These are phyloP conservation scores for Trifolium fragiferum DNA, from an alignment of 306 rosid genomes.

Conservation along the genomic window DNA sequence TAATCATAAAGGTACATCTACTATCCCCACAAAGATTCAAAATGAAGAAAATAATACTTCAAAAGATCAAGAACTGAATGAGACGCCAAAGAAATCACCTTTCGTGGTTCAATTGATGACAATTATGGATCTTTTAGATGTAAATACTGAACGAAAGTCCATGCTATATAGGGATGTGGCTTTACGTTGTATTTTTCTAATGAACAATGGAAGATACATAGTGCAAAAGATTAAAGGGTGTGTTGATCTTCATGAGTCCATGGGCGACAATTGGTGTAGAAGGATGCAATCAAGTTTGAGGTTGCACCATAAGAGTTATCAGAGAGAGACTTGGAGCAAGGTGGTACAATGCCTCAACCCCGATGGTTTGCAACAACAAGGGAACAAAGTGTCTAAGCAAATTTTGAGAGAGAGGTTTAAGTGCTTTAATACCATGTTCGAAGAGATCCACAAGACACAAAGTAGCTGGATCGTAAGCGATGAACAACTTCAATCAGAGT, in stretches of 20 bases:
- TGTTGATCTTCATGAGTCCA: constrained; percentile 51
- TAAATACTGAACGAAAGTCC: constrained; percentile 66
- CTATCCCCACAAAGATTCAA: neutral
- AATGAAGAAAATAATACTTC: neutral
- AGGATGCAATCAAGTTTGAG: constrained; percentile 61
- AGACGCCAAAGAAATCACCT: constrained; percentile 49
- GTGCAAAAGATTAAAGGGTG: constrained; percentile 79
- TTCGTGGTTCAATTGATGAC: constrained; percentile 51
- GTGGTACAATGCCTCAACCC: constrained; percentile 66
- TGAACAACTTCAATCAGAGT: constrained; percentile 82
- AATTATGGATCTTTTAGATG: constrained; percentile 69
- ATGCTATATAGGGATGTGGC: constrained; percentile 58
- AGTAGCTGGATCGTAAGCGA: constrained; percentile 81
- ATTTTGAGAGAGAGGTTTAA: constrained; percentile 78
- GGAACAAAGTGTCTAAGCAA: constrained; percentile 59
- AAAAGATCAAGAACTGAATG: constrained; percentile 3
- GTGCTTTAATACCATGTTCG: constrained; percentile 69
- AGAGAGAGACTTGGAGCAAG: constrained; percentile 77
- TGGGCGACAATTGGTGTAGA: constrained; percentile 82
- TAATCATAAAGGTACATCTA: neutral
- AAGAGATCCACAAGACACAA: constrained; percentile 77
- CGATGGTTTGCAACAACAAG: constrained; percentile 57
- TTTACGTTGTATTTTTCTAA: constrained; percentile 64
- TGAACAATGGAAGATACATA: constrained; percentile 90
- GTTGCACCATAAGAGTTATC: constrained; percentile 71